Evolutionary conservation across 345 rosid genomes (phyloP).

Genomic region (Eucalyptus regnans): DNA sequence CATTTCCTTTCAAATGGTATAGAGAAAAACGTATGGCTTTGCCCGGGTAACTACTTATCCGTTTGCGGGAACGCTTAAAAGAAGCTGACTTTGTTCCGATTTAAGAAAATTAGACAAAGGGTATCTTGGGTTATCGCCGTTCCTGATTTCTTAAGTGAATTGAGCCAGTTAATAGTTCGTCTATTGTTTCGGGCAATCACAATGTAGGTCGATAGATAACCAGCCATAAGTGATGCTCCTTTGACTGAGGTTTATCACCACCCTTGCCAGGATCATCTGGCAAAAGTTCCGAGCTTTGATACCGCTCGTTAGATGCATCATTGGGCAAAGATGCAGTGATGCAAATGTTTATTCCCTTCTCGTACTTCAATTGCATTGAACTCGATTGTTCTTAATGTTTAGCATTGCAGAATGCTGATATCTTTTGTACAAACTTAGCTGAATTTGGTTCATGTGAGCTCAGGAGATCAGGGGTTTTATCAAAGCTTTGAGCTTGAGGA

Average conservation of each 20-base stretch:
- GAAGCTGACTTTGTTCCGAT: background rate
- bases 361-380: background rate
- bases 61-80: background rate
- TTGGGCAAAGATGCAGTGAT: background rate
- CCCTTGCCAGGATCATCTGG: background rate
- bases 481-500: conserved; percentile 14
- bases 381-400: background rate
- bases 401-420: background rate
- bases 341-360: background rate
- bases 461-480: conserved; percentile 27
- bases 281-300: background rate
- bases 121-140: background rate
- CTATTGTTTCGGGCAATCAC: background rate
- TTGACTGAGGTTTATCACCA: background rate
- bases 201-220: background rate
- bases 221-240: background rate
- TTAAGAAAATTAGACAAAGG: background rate
- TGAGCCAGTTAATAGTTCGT: background rate
- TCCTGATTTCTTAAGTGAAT: background rate
- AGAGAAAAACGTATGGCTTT: background rate
- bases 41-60: background rate
- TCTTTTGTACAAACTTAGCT: background rate
- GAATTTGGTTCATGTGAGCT: background rate
- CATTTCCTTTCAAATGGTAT: background rate
- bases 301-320: background rate